Evolutionary conservation across 73 alveolate species (phyloP), one percentile per base, ranked within the genome.

Genomic region (Stentor roeselii): DNA sequence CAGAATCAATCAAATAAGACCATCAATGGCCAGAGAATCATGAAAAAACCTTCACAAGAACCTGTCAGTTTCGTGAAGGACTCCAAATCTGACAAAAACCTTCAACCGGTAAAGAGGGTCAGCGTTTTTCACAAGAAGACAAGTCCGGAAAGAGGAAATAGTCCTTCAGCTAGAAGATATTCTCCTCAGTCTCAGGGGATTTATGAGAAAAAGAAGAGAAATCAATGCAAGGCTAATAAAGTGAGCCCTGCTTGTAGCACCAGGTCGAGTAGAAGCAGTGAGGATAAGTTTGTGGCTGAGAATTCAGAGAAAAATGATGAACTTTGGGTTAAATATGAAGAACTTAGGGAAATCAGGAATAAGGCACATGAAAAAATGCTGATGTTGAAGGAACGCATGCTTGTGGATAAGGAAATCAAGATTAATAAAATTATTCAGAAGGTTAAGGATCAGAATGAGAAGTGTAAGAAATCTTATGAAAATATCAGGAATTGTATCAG

Each of bases 361-460:
- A 21, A n/a, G 11, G 80, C 80, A 67, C 80, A 67, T 67, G 80
- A 67, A 40, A 34, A 67, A 30, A 67, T 67, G 80, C 80, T 67
- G 11, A 32, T 14, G 0, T 2, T 67, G 34, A 67, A 67, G 34
- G 80, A 67, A 2, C 80, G 34, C 21, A 67, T 67, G 1, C 37
- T 67, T 1, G 34, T 67, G 41, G 50, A 67, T 27, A 67, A 67
- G 34, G 80, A 67, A 32, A 67, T 27, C 42, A 67, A 67, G 42
- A 15, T 67, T 15, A n/a, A 67, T 21, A 34, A n/a, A 1, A 21
- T 67, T 21, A 67, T 34, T 67, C 27, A 67, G 41, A 11, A 2
- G 2, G n/a, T 30, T 21, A 15, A 21, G 21, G 80, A 32, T 21
- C 27, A 21, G 37, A 32, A 3, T 14, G 37, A 67, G 34, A 30